Conservation (phyloP, 2,329 filamentous ascomycete species). For the Madurella fahalii region DNA sequence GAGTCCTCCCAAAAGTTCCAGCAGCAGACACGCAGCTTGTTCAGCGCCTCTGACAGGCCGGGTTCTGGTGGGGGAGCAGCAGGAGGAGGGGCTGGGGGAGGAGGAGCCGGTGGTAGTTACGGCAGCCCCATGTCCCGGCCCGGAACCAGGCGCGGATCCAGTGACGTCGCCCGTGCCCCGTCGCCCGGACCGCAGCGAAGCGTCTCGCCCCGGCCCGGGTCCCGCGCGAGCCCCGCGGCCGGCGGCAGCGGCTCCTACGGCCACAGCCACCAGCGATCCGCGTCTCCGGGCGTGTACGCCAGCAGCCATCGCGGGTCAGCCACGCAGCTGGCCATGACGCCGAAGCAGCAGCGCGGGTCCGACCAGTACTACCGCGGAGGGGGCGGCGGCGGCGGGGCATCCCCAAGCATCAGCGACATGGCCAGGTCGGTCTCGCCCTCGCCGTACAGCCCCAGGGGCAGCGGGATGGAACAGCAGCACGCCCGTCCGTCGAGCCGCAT, state of each 20-base stretch:
- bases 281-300: conserved; percentile 58
- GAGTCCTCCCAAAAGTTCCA: conserved; percentile 87
- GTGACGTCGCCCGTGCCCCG: conserved; percentile 54
- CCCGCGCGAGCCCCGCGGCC: conserved; percentile 2
- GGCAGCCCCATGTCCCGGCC: conserved; percentile 47
- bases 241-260: not conserved
- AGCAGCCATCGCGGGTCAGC: conserved; percentile 33
- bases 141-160: conserved; percentile 54
- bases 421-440: conserved; percentile 33
- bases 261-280: conserved; percentile 8
- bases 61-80: conserved; percentile 30
- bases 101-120: not conserved
- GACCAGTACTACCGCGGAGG: conserved; percentile 12
- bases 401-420: conserved; percentile 33
- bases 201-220: conserved; percentile 58
- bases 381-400: conserved; percentile 8
- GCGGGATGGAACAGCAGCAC: conserved; percentile 32
- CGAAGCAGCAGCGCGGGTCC: conserved; percentile 18
- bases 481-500: not conserved
- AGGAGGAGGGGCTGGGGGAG: no score
- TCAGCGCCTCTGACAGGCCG: conserved; percentile 42
- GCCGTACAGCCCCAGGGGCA: conserved; percentile 42
- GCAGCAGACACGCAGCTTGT: conserved; percentile 77
- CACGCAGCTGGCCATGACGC: conserved; percentile 14
- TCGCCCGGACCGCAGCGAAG: conserved; percentile 67